Conservation (phyloP, 2,329 filamentous ascomycete species). For the Pseudopithomyces chartarum region DNA sequence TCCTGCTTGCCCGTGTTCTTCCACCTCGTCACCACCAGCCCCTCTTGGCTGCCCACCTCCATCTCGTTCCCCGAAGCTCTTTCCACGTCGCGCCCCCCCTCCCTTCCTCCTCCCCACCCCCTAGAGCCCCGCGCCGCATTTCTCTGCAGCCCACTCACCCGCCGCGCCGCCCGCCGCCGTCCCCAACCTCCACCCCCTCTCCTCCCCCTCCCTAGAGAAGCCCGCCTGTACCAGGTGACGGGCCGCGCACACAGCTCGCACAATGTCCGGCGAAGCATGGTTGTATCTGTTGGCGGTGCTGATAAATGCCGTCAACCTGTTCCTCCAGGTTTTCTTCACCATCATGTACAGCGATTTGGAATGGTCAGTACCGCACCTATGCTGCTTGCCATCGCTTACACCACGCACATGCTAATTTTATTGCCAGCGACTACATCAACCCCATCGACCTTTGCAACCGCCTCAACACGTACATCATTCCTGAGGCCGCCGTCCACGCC, state of each 20-base stretch:
- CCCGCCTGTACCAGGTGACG: conserved; percentile 18
- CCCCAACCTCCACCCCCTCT: conserved; percentile 15
- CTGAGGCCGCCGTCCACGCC: conserved; percentile 95
- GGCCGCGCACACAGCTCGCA: conserved; percentile 43
- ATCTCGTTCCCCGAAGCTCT: conserved; percentile 25
- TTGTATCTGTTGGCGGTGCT: conserved; percentile 96
- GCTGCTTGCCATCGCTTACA: neutral
- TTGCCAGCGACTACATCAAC: conserved; percentile 96
- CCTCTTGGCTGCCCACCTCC: neutral
- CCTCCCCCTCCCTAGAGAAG: too few species aligned
- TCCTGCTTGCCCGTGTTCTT: conserved; percentile 10
- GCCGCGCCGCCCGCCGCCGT: conserved; percentile 15
- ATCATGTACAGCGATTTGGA: conserved; percentile 99
- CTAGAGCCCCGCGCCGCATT: conserved; percentile 37
- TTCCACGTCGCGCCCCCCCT: conserved; percentile 40
- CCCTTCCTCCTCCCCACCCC: conserved; percentile 37
- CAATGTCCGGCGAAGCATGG: conserved; percentile 98
- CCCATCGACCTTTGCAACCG: conserved; percentile 99
- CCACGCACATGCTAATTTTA: conserved; percentile 36
- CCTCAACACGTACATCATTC: conserved; percentile 98
- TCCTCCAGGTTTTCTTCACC: conserved; percentile 99
- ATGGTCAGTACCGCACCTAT: conserved; percentile 73
- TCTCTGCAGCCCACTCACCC: conserved; percentile 17
- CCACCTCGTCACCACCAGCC: conserved; percentile 29
- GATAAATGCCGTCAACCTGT: conserved; percentile 99